These are phyloP conservation scores for Talaromyces sp. DNA, from an alignment of 2,329 filamentous ascomycete genomes.

Conservation along the genomic window DNA sequence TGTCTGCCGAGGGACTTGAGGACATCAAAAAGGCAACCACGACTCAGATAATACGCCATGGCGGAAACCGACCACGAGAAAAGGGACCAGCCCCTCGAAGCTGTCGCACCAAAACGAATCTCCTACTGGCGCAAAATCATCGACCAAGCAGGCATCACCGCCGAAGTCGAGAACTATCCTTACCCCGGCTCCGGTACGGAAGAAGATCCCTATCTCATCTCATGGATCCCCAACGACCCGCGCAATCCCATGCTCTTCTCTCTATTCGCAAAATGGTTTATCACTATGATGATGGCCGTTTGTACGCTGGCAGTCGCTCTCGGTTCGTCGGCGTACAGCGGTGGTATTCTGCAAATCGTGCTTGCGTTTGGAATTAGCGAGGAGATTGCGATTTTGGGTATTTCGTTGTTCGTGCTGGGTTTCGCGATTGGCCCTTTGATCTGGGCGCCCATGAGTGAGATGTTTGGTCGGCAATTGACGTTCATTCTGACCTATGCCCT, in stretches of 20 bases:
- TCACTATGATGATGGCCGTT: slow-evolving; percentile 40
- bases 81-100: slow-evolving; percentile 25
- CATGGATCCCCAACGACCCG: slow-evolving; percentile 45
- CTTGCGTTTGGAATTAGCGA: slow-evolving; percentile 35
- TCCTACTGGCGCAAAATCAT: slow-evolving; percentile 37
- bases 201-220: slow-evolving; percentile 44
- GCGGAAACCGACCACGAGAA: slow-evolving; percentile 26
- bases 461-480: slow-evolving; percentile 39
- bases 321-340: slow-evolving; percentile 45
- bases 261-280: slow-evolving; percentile 39
- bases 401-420: slow-evolving; percentile 49
- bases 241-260: slow-evolving; percentile 43
- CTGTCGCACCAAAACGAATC: slow-evolving; percentile 30
- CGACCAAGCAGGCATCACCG: slow-evolving; percentile 36
- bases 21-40: slow-evolving; percentile 3
- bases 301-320: slow-evolving; percentile 45
- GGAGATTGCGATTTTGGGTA: slow-evolving; percentile 43
- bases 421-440: slow-evolving; percentile 49
- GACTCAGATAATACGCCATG: background rate
- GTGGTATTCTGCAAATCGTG: slow-evolving; percentile 39
- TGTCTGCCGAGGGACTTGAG: background rate
- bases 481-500: slow-evolving; percentile 36
- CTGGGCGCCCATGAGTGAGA: slow-evolving; percentile 44
- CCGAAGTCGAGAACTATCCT: slow-evolving; percentile 34
- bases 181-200: slow-evolving; percentile 43